Evolutionary conservation across 129 eudicot genomes (phyloP).

Genomic region (Kitagawia praeruptora): DNA sequence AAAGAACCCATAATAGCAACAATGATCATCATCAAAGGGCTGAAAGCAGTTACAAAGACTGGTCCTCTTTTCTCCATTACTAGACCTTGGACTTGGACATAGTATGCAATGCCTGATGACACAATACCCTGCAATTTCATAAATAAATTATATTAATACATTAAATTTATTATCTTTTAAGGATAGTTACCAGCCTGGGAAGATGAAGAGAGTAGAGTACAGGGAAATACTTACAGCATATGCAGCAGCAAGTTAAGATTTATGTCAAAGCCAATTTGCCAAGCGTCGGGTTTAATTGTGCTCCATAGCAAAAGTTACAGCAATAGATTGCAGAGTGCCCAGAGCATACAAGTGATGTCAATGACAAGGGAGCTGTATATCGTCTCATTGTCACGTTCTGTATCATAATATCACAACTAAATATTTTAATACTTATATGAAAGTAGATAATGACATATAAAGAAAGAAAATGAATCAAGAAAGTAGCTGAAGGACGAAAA

Average conservation of each 20-base stretch:
- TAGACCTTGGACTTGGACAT: constrained; percentile 96
- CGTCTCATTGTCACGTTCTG: constrained; percentile 85
- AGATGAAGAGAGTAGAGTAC: background rate
- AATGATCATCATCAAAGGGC: constrained; percentile 97
- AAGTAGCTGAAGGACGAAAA: background rate
- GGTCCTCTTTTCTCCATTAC: constrained; percentile 97
- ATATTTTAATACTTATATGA: background rate
- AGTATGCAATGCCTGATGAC: constrained; percentile 93
- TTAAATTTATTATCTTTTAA: background rate
- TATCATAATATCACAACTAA: background rate
- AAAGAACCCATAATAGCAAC: constrained; percentile 98
- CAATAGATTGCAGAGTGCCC: constrained; percentile 91
- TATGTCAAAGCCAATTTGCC: constrained; percentile 92
- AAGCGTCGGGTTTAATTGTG: constrained; percentile 63
- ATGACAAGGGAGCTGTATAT: constrained; percentile 76
- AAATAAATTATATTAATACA: background rate
- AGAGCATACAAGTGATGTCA: constrained; percentile 83
- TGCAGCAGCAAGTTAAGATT: constrained; percentile 97
- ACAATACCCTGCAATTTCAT: constrained; percentile 60
- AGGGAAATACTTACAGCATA: constrained; percentile 54
- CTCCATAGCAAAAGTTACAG: constrained; percentile 86
- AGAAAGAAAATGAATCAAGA: constrained; percentile 16
- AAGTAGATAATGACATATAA: background rate
- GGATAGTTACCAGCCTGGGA: background rate
- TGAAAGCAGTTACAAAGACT: constrained; percentile 91